A percentile compares a stretch with the other conserved stretches of the same genome.
phyloP scores from a whole-genome alignment of 495 filamentous ascomycete genomes.

The Hypomontagnella monticulosa region DNA sequence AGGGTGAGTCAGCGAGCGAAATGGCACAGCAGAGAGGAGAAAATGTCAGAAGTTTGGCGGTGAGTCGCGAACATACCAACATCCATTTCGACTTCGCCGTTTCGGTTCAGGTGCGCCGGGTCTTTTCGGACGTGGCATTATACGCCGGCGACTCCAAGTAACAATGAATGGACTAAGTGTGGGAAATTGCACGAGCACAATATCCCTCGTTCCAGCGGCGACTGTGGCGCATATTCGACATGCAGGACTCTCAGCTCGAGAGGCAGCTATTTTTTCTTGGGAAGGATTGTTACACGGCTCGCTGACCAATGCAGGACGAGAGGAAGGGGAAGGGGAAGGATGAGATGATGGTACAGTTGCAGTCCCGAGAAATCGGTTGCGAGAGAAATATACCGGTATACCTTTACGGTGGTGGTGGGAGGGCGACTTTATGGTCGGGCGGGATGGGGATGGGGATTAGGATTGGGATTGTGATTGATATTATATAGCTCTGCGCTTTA shows the following conservation, averaged over 20 bases:
- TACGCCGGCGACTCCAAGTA: conserved; percentile 38
- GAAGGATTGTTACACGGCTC: conserved; percentile 41
- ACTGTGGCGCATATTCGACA: conserved; percentile 46
- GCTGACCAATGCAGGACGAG: conserved; percentile 38
- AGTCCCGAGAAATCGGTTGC: conserved; percentile 36
- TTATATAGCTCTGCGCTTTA: conserved; percentile 41
- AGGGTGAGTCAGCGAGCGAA: conserved; percentile 26
- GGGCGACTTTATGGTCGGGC: conserved; percentile 22
- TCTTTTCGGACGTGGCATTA: conserved; percentile 75
- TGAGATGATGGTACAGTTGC: conserved; percentile 36
- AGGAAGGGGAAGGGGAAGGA: conserved; percentile 21
- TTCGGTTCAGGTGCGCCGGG: conserved; percentile 73
- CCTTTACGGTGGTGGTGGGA: conserved; percentile 21
- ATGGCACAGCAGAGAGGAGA: background rate
- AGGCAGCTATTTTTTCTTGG: conserved; percentile 33
- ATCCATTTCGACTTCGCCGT: conserved; percentile 81
- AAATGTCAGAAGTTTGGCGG: background rate
- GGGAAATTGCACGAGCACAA: conserved; percentile 46
- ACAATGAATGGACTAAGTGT: conserved; percentile 38
- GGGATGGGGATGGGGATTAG: background rate
- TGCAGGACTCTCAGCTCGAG: conserved; percentile 44
- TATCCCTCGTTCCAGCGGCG: conserved; percentile 45
- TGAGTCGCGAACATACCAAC: conserved; percentile 65
- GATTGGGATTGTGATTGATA: conserved; percentile 33
- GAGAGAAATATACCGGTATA: conserved; percentile 22